Percentiles rank a stretch among this genome's conserved stretches.
phyloP scores from a whole-genome alignment of 441 rosid genomes.

The Arabidopsis hybrid region DNA sequence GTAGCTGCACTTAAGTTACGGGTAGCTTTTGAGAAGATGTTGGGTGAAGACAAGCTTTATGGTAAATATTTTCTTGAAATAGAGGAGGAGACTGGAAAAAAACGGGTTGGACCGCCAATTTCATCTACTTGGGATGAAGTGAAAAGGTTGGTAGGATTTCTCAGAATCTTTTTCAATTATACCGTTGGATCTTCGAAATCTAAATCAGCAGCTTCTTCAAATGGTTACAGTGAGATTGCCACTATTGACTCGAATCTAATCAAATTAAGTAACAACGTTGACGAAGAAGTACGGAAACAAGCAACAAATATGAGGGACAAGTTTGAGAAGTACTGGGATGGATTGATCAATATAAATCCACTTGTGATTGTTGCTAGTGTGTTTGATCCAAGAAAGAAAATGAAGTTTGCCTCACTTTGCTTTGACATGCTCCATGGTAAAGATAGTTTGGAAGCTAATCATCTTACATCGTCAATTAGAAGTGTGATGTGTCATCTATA shows the following conservation, averaged over 20 bases:
- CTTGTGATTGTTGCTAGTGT: constrained; percentile 4
- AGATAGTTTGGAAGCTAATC: not conserved
- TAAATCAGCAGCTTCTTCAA: not conserved
- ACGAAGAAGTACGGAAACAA: not conserved
- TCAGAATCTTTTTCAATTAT: not conserved
- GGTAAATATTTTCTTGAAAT: not conserved
- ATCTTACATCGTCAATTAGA: not conserved
- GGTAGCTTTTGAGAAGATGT: constrained; percentile 6
- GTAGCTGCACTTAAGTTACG: not conserved
- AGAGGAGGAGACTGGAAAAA: not conserved
- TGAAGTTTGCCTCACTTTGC: not conserved
- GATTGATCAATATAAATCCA: not conserved
- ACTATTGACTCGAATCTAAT: not conserved
- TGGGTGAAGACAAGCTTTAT: not conserved
- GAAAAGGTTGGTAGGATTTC: not conserved
- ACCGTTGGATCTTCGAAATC: not conserved
- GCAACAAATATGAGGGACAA: not conserved
- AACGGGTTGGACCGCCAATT: not conserved
- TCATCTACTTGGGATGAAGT: not conserved
- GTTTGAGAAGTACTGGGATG: constrained; percentile 15
- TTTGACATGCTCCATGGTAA: not conserved
- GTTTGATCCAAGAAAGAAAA: constrained; percentile 2
- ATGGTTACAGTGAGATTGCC: not conserved
- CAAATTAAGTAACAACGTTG: not conserved
- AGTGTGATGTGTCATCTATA: not conserved